Evolutionary conservation across 208 protist species (phyloP), one percentile per base, ranked within the genome.

Genomic region (Trypanosoma theileri): DNA sequence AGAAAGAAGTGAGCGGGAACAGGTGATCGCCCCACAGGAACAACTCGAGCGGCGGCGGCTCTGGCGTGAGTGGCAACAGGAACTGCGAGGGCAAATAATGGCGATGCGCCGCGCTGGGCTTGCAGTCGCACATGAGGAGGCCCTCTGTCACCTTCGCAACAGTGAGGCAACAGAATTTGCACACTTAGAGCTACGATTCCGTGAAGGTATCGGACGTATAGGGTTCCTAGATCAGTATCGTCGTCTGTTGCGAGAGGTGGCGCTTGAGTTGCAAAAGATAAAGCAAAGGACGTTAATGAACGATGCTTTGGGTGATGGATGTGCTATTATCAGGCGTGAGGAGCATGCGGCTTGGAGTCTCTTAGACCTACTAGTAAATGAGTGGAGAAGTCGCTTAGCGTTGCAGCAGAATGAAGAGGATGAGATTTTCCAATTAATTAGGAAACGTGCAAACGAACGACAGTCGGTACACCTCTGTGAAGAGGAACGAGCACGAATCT

Each of bases 11-110:
- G 86, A 86, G 60, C 70, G 84, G 16, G 71, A 84, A 66, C 86
- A 92, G 73, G 62, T 89, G 19, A 80, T 92, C 51, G 77, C 81
- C 50, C 62, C 72, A 16, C 81, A 88, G 58, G 84, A 93, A 69
- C 21, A 72, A 58, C 69, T 88, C 8, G 82, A 77, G 31, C 69
- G 87, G 21, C 65, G 79, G 45, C 71, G 77, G n/a, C 19, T 91
- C 26, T 75, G 72, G 62, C 81, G 76, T n/a, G 59, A 73, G 11
- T 69, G 72, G 21, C 48, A 66, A 41, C 50, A 42, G 16, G 52
- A 63, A 0, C 26, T 65, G 7, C 62, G 59, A 7, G 45, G 64
- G 1, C 50, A 17, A 45, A 21, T 70, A 22, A 31, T 84, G 35
- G 1, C 28, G 6, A 6, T 8, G 6, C 28, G 28, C 28, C 28